Evolutionary conservation across 345 rosid genomes (phyloP).

Genomic region (Salix purpurea): DNA sequence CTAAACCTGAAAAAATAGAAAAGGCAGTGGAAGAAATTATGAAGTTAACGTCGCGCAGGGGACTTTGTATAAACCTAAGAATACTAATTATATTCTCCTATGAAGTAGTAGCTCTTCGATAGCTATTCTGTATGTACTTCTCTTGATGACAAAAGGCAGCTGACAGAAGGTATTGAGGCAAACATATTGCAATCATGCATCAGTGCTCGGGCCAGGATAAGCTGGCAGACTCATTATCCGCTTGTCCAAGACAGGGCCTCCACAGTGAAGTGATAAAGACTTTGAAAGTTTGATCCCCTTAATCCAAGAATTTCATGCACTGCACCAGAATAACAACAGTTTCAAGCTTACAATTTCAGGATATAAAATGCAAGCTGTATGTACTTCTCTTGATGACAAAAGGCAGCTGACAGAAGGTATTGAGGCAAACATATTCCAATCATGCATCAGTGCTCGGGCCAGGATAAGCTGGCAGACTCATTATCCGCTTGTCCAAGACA

Average conservation of each 20-base stretch:
- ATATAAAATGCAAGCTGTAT: neutral
- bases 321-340: constrained; percentile 13
- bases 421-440: constrained; percentile 8
- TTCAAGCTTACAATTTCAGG: neutral
- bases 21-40: too few species aligned
- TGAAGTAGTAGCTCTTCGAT: too few species aligned
- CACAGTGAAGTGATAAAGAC: constrained; percentile 84
- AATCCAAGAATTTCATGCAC: constrained; percentile 78
- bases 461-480: constrained; percentile 91
- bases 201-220: constrained; percentile 68
- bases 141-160: neutral
- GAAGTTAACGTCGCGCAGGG: too few species aligned
- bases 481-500: constrained; percentile 72
- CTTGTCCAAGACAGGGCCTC: constrained; percentile 74
- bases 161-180: neutral
- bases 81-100: too few species aligned
- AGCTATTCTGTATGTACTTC: too few species aligned
- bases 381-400: too few species aligned
- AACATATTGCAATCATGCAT: constrained; percentile 34
- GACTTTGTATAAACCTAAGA: too few species aligned
- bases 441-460: constrained; percentile 58
- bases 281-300: constrained; percentile 58
- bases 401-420: neutral
- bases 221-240: constrained; percentile 92
- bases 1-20: too few species aligned